These are phyloP conservation scores for Trichosporon sp. DNA, from an alignment of 1,284 basidiomycete genomes.

Conservation along the genomic window DNA sequence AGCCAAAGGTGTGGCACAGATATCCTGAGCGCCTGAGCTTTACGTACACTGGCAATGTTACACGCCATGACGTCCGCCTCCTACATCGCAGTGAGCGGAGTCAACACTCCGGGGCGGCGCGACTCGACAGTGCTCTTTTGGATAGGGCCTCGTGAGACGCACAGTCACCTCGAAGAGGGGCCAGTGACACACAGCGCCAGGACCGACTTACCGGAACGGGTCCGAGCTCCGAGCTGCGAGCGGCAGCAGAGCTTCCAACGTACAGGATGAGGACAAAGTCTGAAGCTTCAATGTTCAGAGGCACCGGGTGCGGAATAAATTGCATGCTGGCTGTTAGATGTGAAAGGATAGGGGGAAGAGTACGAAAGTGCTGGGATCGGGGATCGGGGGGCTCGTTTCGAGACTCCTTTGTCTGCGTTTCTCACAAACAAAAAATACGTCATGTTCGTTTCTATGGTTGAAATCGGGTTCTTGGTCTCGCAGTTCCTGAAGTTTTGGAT, in stretches of 20 bases:
- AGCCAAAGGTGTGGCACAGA: neutral
- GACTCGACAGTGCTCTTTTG: neutral
- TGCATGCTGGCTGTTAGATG: neutral
- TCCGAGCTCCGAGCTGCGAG: neutral
- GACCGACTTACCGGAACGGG: neutral
- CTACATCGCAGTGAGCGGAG: neutral
- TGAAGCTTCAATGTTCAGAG: neutral
- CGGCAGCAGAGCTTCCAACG: neutral
- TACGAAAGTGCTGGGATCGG: no score
- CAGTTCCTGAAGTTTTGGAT: neutral
- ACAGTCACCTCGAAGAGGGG: neutral
- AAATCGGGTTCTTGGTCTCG: neutral
- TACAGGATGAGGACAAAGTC: no score
- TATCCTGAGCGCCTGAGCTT: neutral
- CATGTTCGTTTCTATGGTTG: neutral
- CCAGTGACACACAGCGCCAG: neutral
- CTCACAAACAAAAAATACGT: neutral
- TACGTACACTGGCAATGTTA: neutral
- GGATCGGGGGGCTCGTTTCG: neutral
- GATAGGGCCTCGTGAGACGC: no score
- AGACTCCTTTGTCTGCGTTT: neutral
- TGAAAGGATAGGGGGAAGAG: no score
- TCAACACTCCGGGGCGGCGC: no score
- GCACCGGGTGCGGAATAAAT: neutral
- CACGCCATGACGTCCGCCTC: neutral